Evolutionary conservation across 768 basidiomycete genomes (phyloP).

Genomic region (Crucibulum laeve): DNA sequence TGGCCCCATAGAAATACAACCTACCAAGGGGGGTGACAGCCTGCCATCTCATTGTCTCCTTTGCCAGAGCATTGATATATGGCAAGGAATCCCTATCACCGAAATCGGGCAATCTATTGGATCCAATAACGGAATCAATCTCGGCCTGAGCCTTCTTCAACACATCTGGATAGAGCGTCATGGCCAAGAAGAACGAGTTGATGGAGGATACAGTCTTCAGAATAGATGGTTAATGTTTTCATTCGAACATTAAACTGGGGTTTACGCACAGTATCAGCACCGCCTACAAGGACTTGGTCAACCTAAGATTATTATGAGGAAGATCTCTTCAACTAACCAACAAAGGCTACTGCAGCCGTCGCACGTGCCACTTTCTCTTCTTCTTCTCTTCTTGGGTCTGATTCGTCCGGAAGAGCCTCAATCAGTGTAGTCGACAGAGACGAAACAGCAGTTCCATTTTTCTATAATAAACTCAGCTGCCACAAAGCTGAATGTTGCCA

Average conservation of each 20-base stretch:
- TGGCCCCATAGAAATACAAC: background rate
- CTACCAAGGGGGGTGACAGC: constrained; percentile 13
- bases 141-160: constrained; percentile 34
- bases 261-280: constrained; percentile 14
- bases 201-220: constrained; percentile 24
- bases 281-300: no score
- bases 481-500: background rate
- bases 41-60: constrained; percentile 22
- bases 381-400: constrained; percentile 9
- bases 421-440: constrained; percentile 15
- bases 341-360: constrained; percentile 16
- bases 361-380: constrained; percentile 15
- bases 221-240: no score
- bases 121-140: constrained; percentile 32
- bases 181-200: constrained; percentile 29
- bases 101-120: constrained; percentile 29
- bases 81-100: constrained; percentile 26
- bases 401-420: constrained; percentile 10
- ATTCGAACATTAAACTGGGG: no score
- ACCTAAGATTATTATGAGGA: no score
- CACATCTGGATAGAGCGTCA: constrained; percentile 31
- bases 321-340: constrained; percentile 14
- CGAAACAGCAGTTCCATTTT: constrained; percentile 11
- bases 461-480: constrained; percentile 1
- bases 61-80: constrained; percentile 29